Base-by-base conservation (phyloP, 2,329 filamentous ascomycete species). In the Sclerotinia borealis region DNA sequence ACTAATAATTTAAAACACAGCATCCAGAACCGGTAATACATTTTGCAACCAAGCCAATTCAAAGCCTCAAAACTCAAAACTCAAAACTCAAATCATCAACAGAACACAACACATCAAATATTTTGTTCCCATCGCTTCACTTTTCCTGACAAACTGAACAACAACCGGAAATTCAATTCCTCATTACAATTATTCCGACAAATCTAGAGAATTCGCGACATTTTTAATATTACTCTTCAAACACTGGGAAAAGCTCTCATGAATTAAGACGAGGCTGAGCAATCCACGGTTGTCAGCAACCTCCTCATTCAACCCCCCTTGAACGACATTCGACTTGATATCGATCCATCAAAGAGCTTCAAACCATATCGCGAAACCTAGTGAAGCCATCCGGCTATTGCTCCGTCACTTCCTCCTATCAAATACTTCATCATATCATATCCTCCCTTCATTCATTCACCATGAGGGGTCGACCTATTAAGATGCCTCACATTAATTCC, bases 391-490 rank as follows among this genome's bases (percentile, higher is more conserved):
- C 52, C 36, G 37, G 19, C 52, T 8, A 43, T 43, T 17, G 52
- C 25, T 31, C 25, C 45, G 41, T 59, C 22, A 22, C 56, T 59
- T n/a, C 22, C n/a, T 59, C 43, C 8, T 10, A 17, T 39, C 43
- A 37, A 37, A 25, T 50, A 36, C 19, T 37, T 50, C 43, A 29
- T n/a, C 6, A 37, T 22, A 27, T 50, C 22, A n/a, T 29, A 10
- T 15, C 47, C 10, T 29, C 45, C 55, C 37, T 48, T 49, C 25
- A 29, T 22, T 15, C 17, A 37, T 49, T 59, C 64, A 67, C 34
- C 61, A 72, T 72, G 71, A 71, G 72, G 65, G 68, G 67, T 60
- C 63, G 63, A 61, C 62, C 66, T 63, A 65, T 67, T 15, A 66
- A 47, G 47, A 71, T 72, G 67, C 66, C 66, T 47, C 66, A 66